These are phyloP conservation scores for Tuber magnatum DNA, from an alignment of 495 filamentous ascomycete species.

Conservation along the genomic window DNA sequence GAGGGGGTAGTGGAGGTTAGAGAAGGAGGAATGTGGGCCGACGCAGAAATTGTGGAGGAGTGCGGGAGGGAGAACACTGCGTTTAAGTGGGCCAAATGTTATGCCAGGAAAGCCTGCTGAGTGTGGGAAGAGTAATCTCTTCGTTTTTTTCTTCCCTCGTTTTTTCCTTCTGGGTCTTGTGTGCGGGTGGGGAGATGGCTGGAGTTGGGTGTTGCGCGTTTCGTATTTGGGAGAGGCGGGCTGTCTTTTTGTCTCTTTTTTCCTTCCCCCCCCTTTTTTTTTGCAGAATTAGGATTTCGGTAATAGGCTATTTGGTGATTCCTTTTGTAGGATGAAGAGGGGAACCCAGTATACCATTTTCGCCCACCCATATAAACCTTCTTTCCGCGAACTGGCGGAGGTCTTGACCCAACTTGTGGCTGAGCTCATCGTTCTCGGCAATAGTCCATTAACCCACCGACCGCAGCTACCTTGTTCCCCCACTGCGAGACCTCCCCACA, in stretches of 20 bases:
- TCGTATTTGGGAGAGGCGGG: not conserved
- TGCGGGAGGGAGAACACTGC: constrained; percentile 37
- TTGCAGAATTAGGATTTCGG: not conserved
- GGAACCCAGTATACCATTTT: not conserved
- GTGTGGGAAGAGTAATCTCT: not conserved
- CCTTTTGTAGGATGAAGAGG: not conserved
- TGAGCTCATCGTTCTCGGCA: not conserved
- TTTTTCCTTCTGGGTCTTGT: not conserved
- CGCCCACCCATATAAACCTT: not conserved
- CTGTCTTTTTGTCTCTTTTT: not conserved
- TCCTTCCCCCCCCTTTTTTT: too few relatives aligned
- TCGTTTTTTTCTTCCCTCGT: not conserved
- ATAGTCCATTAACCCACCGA: not conserved
- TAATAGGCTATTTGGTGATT: not conserved
- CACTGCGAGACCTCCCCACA: too few relatives aligned
- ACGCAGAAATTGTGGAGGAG: constrained; percentile 31
- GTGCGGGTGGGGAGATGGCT: not conserved
- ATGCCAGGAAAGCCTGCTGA: constrained; percentile 32
- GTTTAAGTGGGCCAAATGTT: constrained; percentile 39
- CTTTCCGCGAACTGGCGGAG: not conserved
- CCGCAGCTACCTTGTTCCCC: too few relatives aligned
- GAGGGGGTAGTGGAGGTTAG: not conserved
- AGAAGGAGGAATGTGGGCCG: constrained; percentile 34
- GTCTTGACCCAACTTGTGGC: not conserved
- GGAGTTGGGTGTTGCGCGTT: not conserved